Conservation (phyloP, 1,284 basidiomycete species). For the Leccinum ponderosum region DNA sequence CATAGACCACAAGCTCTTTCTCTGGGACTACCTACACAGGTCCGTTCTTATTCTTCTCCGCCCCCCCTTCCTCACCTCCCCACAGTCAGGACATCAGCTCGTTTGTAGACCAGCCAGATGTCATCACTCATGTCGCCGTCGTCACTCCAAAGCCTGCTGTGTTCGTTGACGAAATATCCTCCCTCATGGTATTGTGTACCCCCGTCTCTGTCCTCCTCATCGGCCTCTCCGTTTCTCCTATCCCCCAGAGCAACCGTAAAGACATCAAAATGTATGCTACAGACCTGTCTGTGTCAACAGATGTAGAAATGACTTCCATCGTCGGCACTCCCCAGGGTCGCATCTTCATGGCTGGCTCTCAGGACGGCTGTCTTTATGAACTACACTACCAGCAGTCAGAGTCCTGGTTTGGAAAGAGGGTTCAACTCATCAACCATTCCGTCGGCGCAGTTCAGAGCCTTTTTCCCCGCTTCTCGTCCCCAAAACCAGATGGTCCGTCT, state of each 20-base stretch:
- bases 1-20: constrained; percentile 90
- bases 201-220: constrained; percentile 82
- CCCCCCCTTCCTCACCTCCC: constrained; percentile 6
- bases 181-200: constrained; percentile 90
- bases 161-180: constrained; percentile 92
- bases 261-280: constrained; percentile 92
- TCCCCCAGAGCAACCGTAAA: constrained; percentile 51
- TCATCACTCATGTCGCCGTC: constrained; percentile 85
- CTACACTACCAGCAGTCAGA: constrained; percentile 90
- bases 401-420: constrained; percentile 89
- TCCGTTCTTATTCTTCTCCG: constrained; percentile 38
- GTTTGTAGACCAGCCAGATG: constrained; percentile 89
- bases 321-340: constrained; percentile 80
- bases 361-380: constrained; percentile 92
- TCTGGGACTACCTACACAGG: constrained; percentile 98
- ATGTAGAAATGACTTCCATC: constrained; percentile 85
- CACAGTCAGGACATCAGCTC: constrained; percentile 81
- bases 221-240: constrained; percentile 69
- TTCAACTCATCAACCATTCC: constrained; percentile 83
- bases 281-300: constrained; percentile 77
- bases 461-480: constrained; percentile 62
- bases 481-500: constrained; percentile 58
- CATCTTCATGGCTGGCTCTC: constrained; percentile 87
- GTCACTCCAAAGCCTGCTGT: constrained; percentile 80
- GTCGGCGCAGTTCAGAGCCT: constrained; percentile 73